Evolutionary conservation across 2,329 filamentous ascomycete species (phyloP).

Genomic region (Sarocladium kiliense): DNA sequence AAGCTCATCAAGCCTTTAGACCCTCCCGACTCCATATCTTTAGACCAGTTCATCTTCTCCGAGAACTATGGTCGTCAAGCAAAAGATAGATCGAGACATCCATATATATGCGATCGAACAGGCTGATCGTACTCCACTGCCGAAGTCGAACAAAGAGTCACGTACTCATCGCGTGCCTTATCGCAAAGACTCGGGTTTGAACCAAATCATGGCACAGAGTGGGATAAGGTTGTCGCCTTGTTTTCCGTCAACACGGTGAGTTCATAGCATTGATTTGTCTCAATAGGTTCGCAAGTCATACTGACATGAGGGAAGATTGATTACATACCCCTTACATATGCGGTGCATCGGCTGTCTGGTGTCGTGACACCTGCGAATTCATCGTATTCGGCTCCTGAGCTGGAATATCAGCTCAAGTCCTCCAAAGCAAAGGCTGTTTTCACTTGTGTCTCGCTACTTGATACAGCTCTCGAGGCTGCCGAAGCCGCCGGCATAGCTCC

Average conservation of each 20-base stretch:
- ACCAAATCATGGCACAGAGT: not conserved
- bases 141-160: not conserved
- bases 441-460: not conserved
- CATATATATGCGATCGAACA: not conserved
- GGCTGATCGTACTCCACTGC: not conserved
- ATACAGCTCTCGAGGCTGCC: not conserved
- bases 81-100: not conserved
- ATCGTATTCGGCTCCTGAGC: not conserved
- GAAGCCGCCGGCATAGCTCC: not conserved
- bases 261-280: too few species aligned
- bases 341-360: not conserved
- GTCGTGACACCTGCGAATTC: not conserved
- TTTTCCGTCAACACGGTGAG: not conserved
- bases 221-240: not conserved
- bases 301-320: too few species aligned
- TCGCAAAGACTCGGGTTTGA: not conserved
- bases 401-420: not conserved
- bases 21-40: not conserved
- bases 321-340: not conserved
- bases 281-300: too few species aligned
- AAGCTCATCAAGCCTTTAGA: too few species aligned
- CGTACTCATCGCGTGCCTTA: not conserved
- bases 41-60: not conserved
- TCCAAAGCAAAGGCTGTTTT: not conserved
- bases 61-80: not conserved